These are phyloP conservation scores for Stagonosporopsis tanaceti DNA, from an alignment of 2,329 filamentous ascomycete genomes.

Conservation along the genomic window DNA sequence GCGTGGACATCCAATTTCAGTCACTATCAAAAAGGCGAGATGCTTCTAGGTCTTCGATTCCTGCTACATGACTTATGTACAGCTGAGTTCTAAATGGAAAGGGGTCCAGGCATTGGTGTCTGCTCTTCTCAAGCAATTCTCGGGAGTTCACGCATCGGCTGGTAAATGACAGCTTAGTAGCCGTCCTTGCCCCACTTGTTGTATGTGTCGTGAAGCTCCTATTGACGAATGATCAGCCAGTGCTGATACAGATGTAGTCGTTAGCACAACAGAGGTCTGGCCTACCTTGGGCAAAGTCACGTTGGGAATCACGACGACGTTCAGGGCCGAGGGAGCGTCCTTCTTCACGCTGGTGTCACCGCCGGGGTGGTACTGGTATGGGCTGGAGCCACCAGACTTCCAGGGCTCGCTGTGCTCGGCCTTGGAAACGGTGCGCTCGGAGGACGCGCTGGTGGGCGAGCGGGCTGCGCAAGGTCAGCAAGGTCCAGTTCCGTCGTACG, in stretches of 20 bases:
- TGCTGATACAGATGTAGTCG: slow-evolving; percentile 4
- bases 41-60: slow-evolving; percentile 16
- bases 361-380: slow-evolving; percentile 76
- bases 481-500: slow-evolving; percentile 3
- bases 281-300: slow-evolving; percentile 82
- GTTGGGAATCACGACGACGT: slow-evolving; percentile 92
- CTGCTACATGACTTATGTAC: slow-evolving; percentile 30
- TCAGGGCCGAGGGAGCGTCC: slow-evolving; percentile 93
- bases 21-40: background rate
- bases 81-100: slow-evolving; percentile 24
- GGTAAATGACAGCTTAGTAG: slow-evolving; percentile 58
- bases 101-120: slow-evolving; percentile 14
- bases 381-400: slow-evolving; percentile 71
- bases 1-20: background rate
- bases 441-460: slow-evolving; percentile 84
- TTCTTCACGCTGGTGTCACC: slow-evolving; percentile 81
- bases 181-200: slow-evolving; percentile 99
- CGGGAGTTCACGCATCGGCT: slow-evolving; percentile 8
- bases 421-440: slow-evolving; percentile 79
- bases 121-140: slow-evolving; percentile 23
- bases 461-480: slow-evolving; percentile 64
- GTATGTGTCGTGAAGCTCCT: slow-evolving; percentile 94
- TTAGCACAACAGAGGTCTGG: background rate
- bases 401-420: slow-evolving; percentile 86
- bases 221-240: slow-evolving; percentile 18